Conservation (phyloP, 768 basidiomycete genomes). For the Phlebiopsis gigantea region DNA sequence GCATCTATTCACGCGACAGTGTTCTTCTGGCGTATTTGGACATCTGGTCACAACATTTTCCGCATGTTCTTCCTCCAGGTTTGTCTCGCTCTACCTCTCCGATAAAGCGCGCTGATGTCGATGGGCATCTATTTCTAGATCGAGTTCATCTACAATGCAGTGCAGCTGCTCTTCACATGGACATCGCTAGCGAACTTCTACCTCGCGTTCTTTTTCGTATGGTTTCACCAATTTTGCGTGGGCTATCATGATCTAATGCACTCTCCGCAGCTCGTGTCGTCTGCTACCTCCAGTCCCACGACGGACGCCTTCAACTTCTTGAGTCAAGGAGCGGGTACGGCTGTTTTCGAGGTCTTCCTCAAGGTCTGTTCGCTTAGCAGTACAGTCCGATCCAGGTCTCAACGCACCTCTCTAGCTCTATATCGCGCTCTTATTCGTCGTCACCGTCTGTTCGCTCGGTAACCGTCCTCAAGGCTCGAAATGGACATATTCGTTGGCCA, state of each 20-base stretch:
- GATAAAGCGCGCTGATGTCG: background rate
- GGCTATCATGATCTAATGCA: background rate
- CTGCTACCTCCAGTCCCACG: conserved; percentile 52
- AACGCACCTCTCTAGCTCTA: conserved; percentile 51
- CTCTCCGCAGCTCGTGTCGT: conserved; percentile 61
- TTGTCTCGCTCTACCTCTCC: background rate
- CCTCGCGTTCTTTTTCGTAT: conserved; percentile 88
- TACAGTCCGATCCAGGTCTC: background rate
- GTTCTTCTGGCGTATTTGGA: conserved; percentile 85
- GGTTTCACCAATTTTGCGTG: conserved; percentile 24
- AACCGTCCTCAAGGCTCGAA: conserved; percentile 90
- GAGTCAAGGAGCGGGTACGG: conserved; percentile 61
- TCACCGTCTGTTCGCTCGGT: conserved; percentile 83
- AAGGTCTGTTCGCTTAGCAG: conserved; percentile 27
- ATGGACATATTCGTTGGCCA: conserved; percentile 74
- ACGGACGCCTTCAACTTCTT: conserved; percentile 81
- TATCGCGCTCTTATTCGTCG: conserved; percentile 78
- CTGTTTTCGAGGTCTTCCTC: conserved; percentile 75
- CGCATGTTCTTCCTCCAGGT: conserved; percentile 71
- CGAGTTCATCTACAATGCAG: conserved; percentile 87
- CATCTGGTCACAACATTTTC: conserved; percentile 85
- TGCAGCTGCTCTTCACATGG: conserved; percentile 93
- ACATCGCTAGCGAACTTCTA: conserved; percentile 92
- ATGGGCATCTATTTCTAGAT: conserved; percentile 34
- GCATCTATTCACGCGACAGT: conserved; percentile 90